Base-by-base conservation (phyloP, 1,139 yeast genomes). In the Kazachstania sp. region DNA sequence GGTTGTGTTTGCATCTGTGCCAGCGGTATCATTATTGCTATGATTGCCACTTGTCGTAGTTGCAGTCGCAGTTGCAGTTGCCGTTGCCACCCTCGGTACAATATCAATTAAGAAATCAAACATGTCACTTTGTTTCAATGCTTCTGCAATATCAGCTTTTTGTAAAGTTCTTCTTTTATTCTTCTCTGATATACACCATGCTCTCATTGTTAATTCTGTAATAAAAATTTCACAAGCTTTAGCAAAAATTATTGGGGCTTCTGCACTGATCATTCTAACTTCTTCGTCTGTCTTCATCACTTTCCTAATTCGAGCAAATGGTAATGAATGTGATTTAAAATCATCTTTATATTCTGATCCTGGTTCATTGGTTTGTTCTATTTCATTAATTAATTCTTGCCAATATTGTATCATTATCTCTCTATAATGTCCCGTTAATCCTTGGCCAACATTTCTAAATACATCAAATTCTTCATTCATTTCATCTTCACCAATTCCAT, bases 271-370 rank as follows among this genome's bases (percentile, higher is more conserved):
- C 98, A 92, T 92, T 55, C 90, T 78, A 45, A 92, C 97, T 55
- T 90, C 97, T 63, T 88, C 96, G 64, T 92, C 98, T 0, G 97
- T 90, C 66, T 92, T 92, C 97, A 92, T 92, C 45, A 92, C 97
- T 50, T 71, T 71, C 60, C 92, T 90, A 58, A 92, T 92, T 57
- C 98, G 74, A 2, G 98, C 97, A 47, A 92, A 72, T 15, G 98
- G 98, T 53, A 92, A 71, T 55, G 90, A 96, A 65, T 94, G 97
- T 56, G 86, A 85, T 65, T 87, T 88, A 69, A 92, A 92, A 66
- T 88, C 95, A 63, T 64, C 65, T 31, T 57, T 52, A 43, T 54
- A 53, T 31, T 52, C 51, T 8, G 61, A 55, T 9, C 59, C 60
- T 0, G 64, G 64, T 39, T 64, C 68, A 41, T 64, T 64, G 15